A percentile compares a stretch with the other conserved stretches of the same genome.
Evolutionary conservation across 2,329 filamentous ascomycete genomes (phyloP).

Genomic region (Ustilaginoidea virens): DNA sequence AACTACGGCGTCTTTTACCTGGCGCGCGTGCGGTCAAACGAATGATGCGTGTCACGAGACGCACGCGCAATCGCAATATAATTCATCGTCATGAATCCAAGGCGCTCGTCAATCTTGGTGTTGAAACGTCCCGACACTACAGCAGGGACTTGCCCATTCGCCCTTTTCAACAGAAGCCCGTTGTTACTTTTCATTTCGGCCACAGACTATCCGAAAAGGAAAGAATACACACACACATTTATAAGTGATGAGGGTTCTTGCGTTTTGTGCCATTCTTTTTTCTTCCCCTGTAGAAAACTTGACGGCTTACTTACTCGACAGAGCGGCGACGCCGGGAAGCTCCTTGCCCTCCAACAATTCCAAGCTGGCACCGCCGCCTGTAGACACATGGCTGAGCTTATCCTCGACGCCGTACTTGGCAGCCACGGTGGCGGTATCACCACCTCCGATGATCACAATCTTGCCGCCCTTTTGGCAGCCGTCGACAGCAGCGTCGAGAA

Average conservation of each 20-base stretch:
- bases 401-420: conserved; percentile 94
- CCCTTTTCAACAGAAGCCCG: conserved; percentile 8
- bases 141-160: conserved; percentile 2
- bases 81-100: no score
- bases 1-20: no score
- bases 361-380: conserved; percentile 85
- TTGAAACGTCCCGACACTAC: conserved; percentile 4
- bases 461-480: conserved; percentile 60
- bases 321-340: conserved; percentile 79
- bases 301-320: conserved; percentile 56
- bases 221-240: no score
- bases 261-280: conserved; percentile 6
- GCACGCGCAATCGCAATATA: no score
- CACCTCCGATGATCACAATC: conserved; percentile 97
- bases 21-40: no score
- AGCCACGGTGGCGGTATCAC: conserved; percentile 94
- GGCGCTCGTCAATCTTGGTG: no score
- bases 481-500: conserved; percentile 73
- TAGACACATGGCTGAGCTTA: conserved; percentile 96
- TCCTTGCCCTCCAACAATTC: conserved; percentile 98
- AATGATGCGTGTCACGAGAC: no score
- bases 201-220: no score
- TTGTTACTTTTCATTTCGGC: no score
- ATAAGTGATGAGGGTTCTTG: no score
- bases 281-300: not conserved